Evolutionary conservation across 352 stramenopile genomes (phyloP).

Genomic region (Phytophthora nicotianae): DNA sequence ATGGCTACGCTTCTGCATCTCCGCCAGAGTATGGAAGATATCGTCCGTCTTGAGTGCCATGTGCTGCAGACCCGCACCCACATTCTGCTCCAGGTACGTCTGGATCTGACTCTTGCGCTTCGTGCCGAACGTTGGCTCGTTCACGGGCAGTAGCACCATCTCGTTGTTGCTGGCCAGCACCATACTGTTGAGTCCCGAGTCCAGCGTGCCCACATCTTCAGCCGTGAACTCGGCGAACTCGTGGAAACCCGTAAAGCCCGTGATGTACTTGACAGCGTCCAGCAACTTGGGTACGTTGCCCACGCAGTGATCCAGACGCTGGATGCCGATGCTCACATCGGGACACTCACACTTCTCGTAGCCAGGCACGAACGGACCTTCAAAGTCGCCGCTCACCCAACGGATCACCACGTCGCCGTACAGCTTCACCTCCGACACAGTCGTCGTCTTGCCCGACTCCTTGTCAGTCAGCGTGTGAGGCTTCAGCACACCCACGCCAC

Average conservation of each 20-base stretch:
- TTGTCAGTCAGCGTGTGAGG: conserved; percentile 63
- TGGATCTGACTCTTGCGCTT: conserved; percentile 96
- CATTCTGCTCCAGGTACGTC: conserved; percentile 96
- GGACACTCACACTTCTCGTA: conserved; percentile 64
- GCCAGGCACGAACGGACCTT: conserved; percentile 75
- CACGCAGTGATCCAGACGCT: conserved; percentile 90
- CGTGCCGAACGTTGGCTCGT: conserved; percentile 94
- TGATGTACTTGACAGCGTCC: conserved; percentile 86
- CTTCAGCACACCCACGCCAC: conserved; percentile 55
- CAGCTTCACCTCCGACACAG: conserved; percentile 82
- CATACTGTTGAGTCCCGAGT: conserved; percentile 95
- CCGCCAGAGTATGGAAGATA: conserved; percentile 93
- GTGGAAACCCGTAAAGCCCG: conserved; percentile 86
- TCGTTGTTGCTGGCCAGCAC: conserved; percentile 94
- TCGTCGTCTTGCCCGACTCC: conserved; percentile 50
- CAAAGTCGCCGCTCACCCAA: conserved; percentile 79
- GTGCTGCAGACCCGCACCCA: conserved; percentile 95
- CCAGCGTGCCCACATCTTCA: conserved; percentile 94
- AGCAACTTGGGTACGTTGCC: conserved; percentile 91
- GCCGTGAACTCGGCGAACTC: conserved; percentile 95
- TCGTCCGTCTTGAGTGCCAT: conserved; percentile 96
- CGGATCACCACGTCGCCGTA: conserved; percentile 92
- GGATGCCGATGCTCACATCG: conserved; percentile 77
- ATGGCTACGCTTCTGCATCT: conserved; percentile 79
- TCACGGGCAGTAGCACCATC: conserved; percentile 94